Evolutionary conservation across 108 stramenopile species (phyloP).

Genomic region (Aurantiochytrium sp.): DNA sequence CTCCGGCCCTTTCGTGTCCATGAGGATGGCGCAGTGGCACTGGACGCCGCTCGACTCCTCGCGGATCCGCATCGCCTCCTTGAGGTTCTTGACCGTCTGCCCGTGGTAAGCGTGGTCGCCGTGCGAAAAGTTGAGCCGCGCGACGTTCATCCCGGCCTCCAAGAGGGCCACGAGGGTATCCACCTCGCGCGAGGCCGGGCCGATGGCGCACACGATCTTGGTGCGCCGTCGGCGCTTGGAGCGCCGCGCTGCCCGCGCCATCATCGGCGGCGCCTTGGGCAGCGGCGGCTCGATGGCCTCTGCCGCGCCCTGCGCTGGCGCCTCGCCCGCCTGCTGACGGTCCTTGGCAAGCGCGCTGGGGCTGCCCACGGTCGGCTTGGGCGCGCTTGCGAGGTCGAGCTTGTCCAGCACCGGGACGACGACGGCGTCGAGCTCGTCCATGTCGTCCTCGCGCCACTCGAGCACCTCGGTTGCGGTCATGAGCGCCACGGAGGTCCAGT

Average conservation of each 20-base stretch:
- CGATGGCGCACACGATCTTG: conserved; percentile 27
- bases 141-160: conserved; percentile 81
- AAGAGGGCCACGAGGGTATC: conserved; percentile 68
- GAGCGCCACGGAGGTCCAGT: neutral
- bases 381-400: neutral
- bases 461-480: neutral
- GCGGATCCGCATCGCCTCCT: neutral
- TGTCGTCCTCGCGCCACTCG: neutral
- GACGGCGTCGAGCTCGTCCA: neutral
- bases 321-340: no score
- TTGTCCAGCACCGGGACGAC: neutral
- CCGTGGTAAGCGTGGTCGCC: conserved; percentile 71
- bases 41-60: conserved; percentile 23
- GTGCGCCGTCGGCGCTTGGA: neutral
- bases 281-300: no score
- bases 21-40: conserved; percentile 60
- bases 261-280: no score
- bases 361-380: no score
- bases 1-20: conserved; percentile 88
- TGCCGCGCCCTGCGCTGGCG: no score
- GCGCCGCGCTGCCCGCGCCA: neutral
- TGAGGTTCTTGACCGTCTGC: neutral
- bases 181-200: conserved; percentile 38
- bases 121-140: conserved; percentile 82
- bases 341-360: no score